Evolutionary conservation across 23 red algal species (phyloP).

Genomic region (Cyanidioschyzon merolae): DNA sequence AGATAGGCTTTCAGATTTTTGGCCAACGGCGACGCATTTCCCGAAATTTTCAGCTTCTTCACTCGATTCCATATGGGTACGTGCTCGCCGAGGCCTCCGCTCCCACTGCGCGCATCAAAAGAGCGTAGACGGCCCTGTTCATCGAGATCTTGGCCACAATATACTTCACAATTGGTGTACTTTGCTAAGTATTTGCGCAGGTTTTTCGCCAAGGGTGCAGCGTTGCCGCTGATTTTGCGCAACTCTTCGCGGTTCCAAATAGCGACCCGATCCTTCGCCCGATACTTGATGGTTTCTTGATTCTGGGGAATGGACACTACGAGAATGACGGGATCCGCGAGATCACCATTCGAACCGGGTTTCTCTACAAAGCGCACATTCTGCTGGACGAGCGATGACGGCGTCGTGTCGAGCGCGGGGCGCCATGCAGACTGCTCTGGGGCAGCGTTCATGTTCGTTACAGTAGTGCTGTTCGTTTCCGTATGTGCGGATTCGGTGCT

Average conservation of each 20-base stretch:
- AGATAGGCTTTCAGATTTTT: constrained; percentile 73
- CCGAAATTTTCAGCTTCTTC: constrained; percentile 65
- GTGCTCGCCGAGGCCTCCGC: constrained; percentile 25
- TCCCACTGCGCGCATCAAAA: not conserved
- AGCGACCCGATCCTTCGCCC: constrained; percentile 41
- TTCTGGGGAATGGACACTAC: not conserved
- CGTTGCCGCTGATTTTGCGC: constrained; percentile 89
- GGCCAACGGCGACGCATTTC: constrained; percentile 79
- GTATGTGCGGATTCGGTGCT: too few species aligned
- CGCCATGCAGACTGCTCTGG: too few species aligned
- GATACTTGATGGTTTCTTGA: not conserved
- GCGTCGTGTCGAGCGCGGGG: too few species aligned
- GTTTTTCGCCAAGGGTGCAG: constrained; percentile 74
- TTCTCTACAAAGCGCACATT: not conserved
- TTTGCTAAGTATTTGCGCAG: constrained; percentile 53
- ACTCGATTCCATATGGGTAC: constrained; percentile 87
- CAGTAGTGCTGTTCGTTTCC: too few species aligned
- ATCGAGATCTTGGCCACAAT: constrained; percentile 75
- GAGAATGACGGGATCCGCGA: not conserved
- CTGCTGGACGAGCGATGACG: not conserved
- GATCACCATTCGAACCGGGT: not conserved
- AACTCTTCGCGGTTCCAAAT: constrained; percentile 86
- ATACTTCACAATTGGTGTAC: constrained; percentile 80
- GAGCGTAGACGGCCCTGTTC: not conserved
- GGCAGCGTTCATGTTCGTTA: too few species aligned